phyloP scores from a whole-genome alignment of 31 red algal species.

The Bonnemaisonia californica region DNA sequence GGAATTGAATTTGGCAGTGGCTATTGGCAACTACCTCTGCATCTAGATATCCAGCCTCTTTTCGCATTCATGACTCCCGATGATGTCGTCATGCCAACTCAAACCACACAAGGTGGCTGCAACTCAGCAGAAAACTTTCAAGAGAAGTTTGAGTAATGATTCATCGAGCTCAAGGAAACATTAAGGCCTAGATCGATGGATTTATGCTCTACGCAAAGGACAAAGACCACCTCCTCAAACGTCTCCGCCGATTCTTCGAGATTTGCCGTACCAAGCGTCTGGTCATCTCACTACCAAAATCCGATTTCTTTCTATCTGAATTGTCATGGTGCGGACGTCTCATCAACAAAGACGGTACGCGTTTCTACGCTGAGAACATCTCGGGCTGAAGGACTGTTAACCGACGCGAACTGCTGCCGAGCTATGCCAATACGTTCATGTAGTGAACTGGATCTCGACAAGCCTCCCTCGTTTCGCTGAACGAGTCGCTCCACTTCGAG shows the following conservation, averaged over 20 bases:
- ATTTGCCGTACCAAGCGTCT: background rate
- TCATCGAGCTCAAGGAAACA: background rate
- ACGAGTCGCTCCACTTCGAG: background rate
- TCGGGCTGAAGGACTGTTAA: background rate
- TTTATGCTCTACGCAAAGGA: background rate
- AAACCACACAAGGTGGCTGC: conserved; percentile 2
- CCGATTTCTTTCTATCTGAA: background rate
- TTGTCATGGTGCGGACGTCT: conserved; percentile 6
- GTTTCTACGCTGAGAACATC: background rate
- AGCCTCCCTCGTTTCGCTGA: background rate
- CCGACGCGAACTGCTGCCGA: background rate
- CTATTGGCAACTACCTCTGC: conserved; percentile 12
- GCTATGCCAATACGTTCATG: conserved; percentile 3
- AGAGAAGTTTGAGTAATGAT: conserved; percentile 3
- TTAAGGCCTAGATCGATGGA: conserved; percentile 5
- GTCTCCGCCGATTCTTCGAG: conserved; percentile 1
- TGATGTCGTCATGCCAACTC: background rate
- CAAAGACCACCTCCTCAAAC: background rate
- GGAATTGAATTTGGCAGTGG: background rate
- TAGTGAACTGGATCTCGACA: background rate
- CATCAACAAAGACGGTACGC: background rate
- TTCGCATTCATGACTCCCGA: background rate
- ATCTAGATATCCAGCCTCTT: background rate
- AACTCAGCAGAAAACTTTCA: conserved; percentile 9
- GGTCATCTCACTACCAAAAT: background rate